Evolutionary conservation across 2,329 filamentous ascomycete species (phyloP).

Genomic region (Aspergillus transmontanensis): DNA sequence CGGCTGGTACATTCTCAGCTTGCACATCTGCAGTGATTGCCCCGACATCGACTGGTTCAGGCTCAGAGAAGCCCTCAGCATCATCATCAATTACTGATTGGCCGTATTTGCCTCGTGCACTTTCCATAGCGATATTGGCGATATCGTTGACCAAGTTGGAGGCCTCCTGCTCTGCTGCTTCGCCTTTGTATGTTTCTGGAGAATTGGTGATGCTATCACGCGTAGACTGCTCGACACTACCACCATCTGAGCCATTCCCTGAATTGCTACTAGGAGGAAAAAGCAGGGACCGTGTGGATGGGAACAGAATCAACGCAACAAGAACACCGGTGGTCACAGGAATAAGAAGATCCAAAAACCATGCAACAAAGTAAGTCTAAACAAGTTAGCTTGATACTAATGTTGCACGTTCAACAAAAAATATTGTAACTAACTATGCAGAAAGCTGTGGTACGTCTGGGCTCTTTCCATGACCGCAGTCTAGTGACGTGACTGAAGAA

Average conservation of each 20-base stretch:
- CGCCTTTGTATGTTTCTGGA: slow-evolving; percentile 78
- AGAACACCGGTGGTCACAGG: slow-evolving; percentile 62
- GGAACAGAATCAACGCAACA: slow-evolving; percentile 68
- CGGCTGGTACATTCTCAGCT: slow-evolving; percentile 51
- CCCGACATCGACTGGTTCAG: slow-evolving; percentile 61
- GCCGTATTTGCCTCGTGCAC: slow-evolving; percentile 75
- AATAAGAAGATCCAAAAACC: slow-evolving; percentile 71
- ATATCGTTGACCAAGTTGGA: slow-evolving; percentile 78
- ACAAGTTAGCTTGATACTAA: background rate
- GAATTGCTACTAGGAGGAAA: slow-evolving; percentile 70
- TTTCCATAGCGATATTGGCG: slow-evolving; percentile 70
- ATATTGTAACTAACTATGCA: slow-evolving; percentile 48
- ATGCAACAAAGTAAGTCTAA: slow-evolving; percentile 62
- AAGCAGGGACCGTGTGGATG: slow-evolving; percentile 61
- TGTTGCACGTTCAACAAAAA: no score
- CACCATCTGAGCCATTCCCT: slow-evolving; percentile 61
- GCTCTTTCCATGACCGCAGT: slow-evolving; percentile 78
- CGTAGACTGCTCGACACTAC: slow-evolving; percentile 63
- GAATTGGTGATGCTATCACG: slow-evolving; percentile 77
- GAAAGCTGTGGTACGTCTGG: slow-evolving; percentile 67
- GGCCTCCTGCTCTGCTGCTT: slow-evolving; percentile 81
- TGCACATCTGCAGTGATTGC: slow-evolving; percentile 53
- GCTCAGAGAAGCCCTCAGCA: slow-evolving; percentile 42
- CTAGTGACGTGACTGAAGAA: slow-evolving; percentile 74
- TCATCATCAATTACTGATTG: slow-evolving; percentile 59